Evolutionary conservation across 225 moss, liverwort and hornwort genomes (phyloP).

Genomic region (Bryoerythrophyllum caledonicum): DNA sequence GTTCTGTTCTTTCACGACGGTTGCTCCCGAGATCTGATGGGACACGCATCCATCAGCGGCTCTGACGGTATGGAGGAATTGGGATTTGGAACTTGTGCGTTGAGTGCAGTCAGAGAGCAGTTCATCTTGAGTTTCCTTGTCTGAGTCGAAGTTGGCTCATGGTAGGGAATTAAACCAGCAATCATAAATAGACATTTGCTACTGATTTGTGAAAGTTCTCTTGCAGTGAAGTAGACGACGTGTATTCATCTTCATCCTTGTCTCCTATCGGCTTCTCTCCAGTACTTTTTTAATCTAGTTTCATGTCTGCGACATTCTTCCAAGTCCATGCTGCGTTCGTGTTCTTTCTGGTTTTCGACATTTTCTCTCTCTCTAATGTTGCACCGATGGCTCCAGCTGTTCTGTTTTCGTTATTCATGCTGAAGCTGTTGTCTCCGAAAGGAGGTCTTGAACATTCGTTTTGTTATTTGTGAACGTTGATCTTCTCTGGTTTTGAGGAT

Average conservation of each 20-base stretch:
- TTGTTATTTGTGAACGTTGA: not conserved
- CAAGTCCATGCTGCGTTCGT: too few relatives aligned
- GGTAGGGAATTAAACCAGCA: not conserved
- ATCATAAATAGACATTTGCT: not conserved
- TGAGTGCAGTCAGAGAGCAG: constrained; percentile 3
- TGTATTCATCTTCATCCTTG: not conserved
- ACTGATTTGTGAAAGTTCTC: not conserved
- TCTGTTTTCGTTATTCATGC: not conserved
- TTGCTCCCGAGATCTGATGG: constrained; percentile 8
- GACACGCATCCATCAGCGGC: not conserved
- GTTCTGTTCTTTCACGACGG: not conserved
- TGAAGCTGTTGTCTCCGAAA: not conserved
- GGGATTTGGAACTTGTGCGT: not conserved
- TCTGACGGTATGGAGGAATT: not conserved
- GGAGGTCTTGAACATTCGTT: not conserved
- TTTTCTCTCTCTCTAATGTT: not conserved
- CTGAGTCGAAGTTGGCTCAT: not conserved
- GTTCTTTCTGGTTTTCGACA: not conserved
- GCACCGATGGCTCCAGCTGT: not conserved
- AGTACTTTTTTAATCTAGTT: not conserved
- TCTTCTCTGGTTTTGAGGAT: not conserved
- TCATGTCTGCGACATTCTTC: too few relatives aligned
- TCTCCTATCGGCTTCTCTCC: not conserved
- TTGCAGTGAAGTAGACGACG: not conserved
- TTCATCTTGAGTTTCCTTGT: not conserved